Percentiles rank a stretch among this genome's conserved stretches.
Conservation (phyloP, 352 stramenopile species). For the Globisporangium ultimum region DNA sequence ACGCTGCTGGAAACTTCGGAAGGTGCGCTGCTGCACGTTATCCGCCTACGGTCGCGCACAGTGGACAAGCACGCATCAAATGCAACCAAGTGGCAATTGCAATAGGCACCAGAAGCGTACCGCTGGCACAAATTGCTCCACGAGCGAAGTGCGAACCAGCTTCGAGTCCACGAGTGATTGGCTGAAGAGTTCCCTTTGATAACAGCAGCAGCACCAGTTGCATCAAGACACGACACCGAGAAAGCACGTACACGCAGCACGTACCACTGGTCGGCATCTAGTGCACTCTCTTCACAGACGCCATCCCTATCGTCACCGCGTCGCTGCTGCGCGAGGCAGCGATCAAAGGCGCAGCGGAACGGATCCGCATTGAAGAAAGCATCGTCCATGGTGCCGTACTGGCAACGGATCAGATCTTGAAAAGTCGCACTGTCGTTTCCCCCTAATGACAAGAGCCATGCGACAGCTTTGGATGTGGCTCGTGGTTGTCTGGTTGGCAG, state of each 20-base stretch:
- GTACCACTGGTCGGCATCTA: slow-evolving; percentile 4
- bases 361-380: neutral
- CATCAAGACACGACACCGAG: neutral
- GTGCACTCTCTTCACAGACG: neutral
- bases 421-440: no score
- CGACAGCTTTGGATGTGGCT: no score
- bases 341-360: slow-evolving; percentile 5
- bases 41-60: neutral
- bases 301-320: neutral
- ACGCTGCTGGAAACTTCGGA: neutral
- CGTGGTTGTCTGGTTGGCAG: no score
- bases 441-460: no score
- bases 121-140: neutral
- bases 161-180: neutral
- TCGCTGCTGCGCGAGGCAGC: neutral
- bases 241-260: neutral
- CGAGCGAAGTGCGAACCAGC: neutral
- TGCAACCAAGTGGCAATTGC: neutral
- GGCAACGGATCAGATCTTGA: no score
- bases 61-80: neutral
- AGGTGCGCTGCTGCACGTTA: neutral
- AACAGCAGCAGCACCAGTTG: neutral
- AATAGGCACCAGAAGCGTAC: neutral
- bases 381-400: neutral
- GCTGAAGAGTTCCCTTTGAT: neutral